Conservation (phyloP, 208 protist genomes). For the Spongospora subterranea region DNA sequence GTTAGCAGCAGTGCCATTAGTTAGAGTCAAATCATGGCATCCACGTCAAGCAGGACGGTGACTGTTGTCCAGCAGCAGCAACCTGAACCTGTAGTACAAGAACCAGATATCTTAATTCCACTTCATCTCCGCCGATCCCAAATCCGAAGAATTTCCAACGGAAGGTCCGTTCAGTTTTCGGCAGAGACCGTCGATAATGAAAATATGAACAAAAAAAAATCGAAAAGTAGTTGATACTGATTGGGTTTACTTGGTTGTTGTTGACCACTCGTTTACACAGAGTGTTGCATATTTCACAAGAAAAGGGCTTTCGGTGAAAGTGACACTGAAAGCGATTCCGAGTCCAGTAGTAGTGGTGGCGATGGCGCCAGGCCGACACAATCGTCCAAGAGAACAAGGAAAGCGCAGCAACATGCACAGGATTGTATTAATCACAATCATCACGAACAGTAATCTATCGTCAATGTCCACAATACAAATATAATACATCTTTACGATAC, state of each 20-base stretch:
- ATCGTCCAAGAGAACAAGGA: too few species aligned
- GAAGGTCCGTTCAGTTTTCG: constrained; percentile 25
- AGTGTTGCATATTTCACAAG: constrained; percentile 54
- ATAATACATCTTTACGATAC: too few species aligned
- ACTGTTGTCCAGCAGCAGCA: background rate
- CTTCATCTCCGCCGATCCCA: background rate
- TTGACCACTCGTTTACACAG: background rate
- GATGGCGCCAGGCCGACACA: too few species aligned
- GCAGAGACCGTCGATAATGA: constrained; percentile 53
- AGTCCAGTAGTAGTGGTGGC: too few species aligned
- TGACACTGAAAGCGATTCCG: constrained; percentile 13
- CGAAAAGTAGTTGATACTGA: constrained; percentile 28
- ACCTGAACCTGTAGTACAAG: background rate
- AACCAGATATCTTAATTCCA: background rate
- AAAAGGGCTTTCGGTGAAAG: constrained; percentile 38
- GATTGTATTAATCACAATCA: too few species aligned
- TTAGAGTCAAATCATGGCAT: too few species aligned
- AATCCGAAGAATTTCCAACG: too few species aligned
- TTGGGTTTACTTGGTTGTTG: background rate
- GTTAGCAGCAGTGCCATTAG: too few species aligned
- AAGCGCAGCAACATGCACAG: too few species aligned
- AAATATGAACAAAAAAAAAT: constrained; percentile 51
- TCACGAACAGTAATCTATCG: too few species aligned
- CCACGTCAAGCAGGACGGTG: background rate
- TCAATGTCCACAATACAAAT: too few species aligned